These are phyloP conservation scores for Silene vulgaris DNA, from an alignment of 179 eudicot species.

Conservation along the genomic window DNA sequence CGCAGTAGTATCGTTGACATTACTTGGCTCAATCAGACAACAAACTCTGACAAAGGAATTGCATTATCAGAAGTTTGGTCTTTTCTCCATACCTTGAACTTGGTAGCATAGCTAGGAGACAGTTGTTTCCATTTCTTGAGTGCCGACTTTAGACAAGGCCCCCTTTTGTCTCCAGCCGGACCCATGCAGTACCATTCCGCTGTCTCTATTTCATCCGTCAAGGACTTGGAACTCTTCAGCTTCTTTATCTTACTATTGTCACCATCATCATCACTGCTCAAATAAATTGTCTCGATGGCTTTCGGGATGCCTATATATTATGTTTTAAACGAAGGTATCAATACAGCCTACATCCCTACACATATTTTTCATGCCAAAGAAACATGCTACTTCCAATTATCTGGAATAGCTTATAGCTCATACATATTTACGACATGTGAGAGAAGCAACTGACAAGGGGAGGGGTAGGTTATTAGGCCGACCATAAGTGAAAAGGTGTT, in stretches of 20 bases:
- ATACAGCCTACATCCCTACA: neutral
- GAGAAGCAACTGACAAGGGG: too few species aligned
- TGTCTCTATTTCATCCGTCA: neutral
- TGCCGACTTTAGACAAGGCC: conserved; percentile 20
- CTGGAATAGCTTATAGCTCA: too few species aligned
- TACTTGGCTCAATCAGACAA: conserved; percentile 6
- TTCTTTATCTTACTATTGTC: conserved; percentile 4
- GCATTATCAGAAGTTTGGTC: conserved; percentile 25
- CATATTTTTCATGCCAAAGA: neutral
- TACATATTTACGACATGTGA: too few species aligned
- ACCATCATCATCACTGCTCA: conserved; percentile 15
- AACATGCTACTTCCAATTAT: neutral
- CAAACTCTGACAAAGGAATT: conserved; percentile 23
- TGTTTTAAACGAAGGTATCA: neutral
- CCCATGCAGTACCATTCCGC: conserved; percentile 33
- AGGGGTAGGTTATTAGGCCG: too few species aligned
- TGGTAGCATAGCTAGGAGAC: conserved; percentile 2
- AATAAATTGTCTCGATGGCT: conserved; percentile 16
- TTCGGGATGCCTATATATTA: neutral
- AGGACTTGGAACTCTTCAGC: neutral
- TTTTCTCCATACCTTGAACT: conserved; percentile 33
- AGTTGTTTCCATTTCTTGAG: conserved; percentile 24
- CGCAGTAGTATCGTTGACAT: neutral
- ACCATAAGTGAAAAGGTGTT: too few species aligned
- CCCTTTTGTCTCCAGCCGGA: conserved; percentile 27